Conservation (phyloP, 2,329 filamentous ascomycete genomes). For the Botrytis hyacinthi region DNA sequence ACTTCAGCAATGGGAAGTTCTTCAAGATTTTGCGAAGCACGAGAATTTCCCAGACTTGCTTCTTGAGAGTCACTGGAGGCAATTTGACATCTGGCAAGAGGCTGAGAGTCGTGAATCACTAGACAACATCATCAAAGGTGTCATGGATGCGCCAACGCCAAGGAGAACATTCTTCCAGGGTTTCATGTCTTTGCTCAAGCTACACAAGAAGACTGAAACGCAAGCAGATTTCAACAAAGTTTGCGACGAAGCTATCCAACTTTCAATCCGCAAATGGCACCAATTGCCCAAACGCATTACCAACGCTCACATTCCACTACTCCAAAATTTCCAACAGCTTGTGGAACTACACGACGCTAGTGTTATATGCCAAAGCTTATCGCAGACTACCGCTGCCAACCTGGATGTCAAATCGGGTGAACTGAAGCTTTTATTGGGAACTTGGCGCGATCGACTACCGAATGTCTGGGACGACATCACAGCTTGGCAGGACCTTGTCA, state of each 20-base stretch:
- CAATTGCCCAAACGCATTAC: conserved; percentile 93
- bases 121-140: conserved; percentile 90
- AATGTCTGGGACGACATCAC: conserved; percentile 99
- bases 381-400: conserved; percentile 78
- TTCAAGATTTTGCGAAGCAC: conserved; percentile 97
- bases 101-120: conserved; percentile 83
- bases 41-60: conserved; percentile 97
- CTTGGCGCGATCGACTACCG: conserved; percentile 91
- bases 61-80: conserved; percentile 92
- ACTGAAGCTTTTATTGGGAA: conserved; percentile 86
- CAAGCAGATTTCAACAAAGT: conserved; percentile 80
- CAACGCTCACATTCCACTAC: conserved; percentile 87
- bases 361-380: conserved; percentile 89
- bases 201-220: conserved; percentile 84
- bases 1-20: conserved; percentile 96
- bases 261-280: conserved; percentile 98
- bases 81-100: conserved; percentile 91
- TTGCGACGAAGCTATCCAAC: conserved; percentile 94
- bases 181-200: conserved; percentile 94
- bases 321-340: conserved; percentile 97
- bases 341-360: conserved; percentile 97
- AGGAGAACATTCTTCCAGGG: conserved; percentile 95
- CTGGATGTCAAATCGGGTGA: conserved; percentile 94
- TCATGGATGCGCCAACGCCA: conserved; percentile 95
- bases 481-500: conserved; percentile 98